Base-by-base conservation (phyloP, 495 filamentous ascomycete genomes). In the Clavariopsis aquatica region DNA sequence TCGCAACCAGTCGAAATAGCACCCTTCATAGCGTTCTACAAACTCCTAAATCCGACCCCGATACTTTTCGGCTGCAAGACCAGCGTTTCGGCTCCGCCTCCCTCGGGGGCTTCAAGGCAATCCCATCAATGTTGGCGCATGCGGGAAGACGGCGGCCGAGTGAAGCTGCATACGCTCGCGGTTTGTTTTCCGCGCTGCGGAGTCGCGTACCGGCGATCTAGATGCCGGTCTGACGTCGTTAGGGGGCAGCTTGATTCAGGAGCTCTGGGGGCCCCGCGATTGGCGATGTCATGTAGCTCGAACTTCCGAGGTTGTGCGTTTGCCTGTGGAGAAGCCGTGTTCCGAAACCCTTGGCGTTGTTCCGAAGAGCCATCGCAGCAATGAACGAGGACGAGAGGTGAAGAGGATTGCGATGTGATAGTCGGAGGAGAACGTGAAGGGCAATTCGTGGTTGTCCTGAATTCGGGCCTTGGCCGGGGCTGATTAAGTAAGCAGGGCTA, bases 171-270 rank as follows among this genome's bases (percentile, higher is more conserved):
- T 43, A 31, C 53, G 54, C 53, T 64, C 63, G 63, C 63, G 51
- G 49, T 60, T 66, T 66, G 63, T 66, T 66, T 60, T 66, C 63
- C 63, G 63, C 51, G 23, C 15, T 13, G 45, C 46, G 27, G 34
- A 17, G 9, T 17, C 38, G 8, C 38, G 38, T 43, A 10, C 62
- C 23, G 29, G 29, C 23, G 45, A 46, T 38, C 34, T 34, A 23
- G 38, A 38, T 46, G 60, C 52, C 47, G 10, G 17, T 24, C 34
- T 55, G 51, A 56, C 34, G 51, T 43, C 26, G 49, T 36, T 26
- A 63, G 20, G 53, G 19, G 27, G 20, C 17, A 3, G 6, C 29
- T 38, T 57, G 51, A 64, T 15, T 65, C 55, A 54, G 49, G 52
- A 57, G 49, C 47, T 36, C 45, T 45, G 51, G 27, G 49, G 26